phyloP scores from a whole-genome alignment of 2,329 filamentous ascomycete species.

The Phoma sp. region DNA sequence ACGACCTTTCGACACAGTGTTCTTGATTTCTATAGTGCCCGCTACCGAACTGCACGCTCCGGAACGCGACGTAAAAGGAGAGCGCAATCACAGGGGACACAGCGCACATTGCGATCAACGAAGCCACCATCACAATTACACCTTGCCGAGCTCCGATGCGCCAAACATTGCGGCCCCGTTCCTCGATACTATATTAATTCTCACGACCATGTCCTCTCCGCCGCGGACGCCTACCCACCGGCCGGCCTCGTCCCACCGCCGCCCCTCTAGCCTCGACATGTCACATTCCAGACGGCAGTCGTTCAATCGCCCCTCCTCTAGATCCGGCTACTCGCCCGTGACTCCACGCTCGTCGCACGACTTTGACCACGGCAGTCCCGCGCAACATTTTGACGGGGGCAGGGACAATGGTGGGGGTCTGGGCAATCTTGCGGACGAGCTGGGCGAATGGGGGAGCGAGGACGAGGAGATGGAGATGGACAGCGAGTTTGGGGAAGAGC shows the following conservation, averaged over 20 bases:
- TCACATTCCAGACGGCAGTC: slow-evolving; percentile 47
- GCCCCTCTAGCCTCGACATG: slow-evolving; percentile 53
- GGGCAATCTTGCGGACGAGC: slow-evolving; percentile 81
- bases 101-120: slow-evolving; percentile 19
- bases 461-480: slow-evolving; percentile 63
- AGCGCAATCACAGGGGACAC: slow-evolving; percentile 10
- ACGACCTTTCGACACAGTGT: slow-evolving; percentile 13
- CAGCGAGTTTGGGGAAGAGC: slow-evolving; percentile 47
- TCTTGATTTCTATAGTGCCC: neutral
- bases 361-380: slow-evolving; percentile 50
- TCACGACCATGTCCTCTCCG: slow-evolving; percentile 49
- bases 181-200: slow-evolving; percentile 11
- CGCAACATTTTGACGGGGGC: slow-evolving; percentile 47
- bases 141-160: slow-evolving; percentile 18
- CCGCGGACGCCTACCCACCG: slow-evolving; percentile 52
- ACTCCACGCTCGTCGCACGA: slow-evolving; percentile 52
- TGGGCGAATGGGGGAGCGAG: slow-evolving; percentile 70
- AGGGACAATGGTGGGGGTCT: slow-evolving; percentile 62
- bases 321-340: slow-evolving; percentile 52
- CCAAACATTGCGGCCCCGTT: slow-evolving; percentile 3
- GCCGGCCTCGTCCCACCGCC: slow-evolving; percentile 48
- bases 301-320: slow-evolving; percentile 51
- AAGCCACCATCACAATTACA: slow-evolving; percentile 12
- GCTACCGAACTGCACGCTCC: neutral
- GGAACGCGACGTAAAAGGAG: slow-evolving; percentile 15